A percentile compares a stretch with the other conserved stretches of the same genome.
Conservation (phyloP, 2,329 filamentous ascomycete species). For the Aspergillus sp. region DNA sequence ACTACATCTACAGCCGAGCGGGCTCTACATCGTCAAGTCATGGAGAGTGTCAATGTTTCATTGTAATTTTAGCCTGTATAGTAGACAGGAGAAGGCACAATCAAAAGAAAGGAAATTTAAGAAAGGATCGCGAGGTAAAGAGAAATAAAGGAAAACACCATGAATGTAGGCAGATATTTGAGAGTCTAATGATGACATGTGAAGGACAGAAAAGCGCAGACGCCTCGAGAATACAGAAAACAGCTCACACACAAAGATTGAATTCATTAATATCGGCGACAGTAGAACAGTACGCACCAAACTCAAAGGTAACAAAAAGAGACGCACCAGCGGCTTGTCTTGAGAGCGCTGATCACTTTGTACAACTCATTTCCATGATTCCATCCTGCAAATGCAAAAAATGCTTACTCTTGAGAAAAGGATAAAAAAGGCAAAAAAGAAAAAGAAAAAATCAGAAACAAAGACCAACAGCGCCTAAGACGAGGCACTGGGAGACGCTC, state of each 20-base stretch:
- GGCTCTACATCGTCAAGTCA: no score
- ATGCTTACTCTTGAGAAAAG: background rate
- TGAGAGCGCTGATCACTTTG: slow-evolving; percentile 20
- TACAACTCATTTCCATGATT: slow-evolving; percentile 31
- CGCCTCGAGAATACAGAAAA: slow-evolving; percentile 27
- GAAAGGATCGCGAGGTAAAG: background rate
- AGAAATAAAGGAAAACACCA: no score
- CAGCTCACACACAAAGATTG: slow-evolving; percentile 23
- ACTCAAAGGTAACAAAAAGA: slow-evolving; percentile 11
- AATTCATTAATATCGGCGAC: slow-evolving; percentile 32
- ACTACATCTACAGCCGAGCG: no score
- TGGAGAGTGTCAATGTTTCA: no score
- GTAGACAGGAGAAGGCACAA: no score
- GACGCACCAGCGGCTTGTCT: no score
- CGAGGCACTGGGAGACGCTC: slow-evolving; percentile 1
- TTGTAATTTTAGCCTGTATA: no score
- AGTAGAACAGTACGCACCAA: slow-evolving; percentile 21
- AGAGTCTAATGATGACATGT: slow-evolving; percentile 22
- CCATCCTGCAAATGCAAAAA: slow-evolving; percentile 7
- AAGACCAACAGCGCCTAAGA: no score
- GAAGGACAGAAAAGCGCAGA: slow-evolving; percentile 15
- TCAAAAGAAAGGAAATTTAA: background rate
- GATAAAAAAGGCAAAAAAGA: slow-evolving; percentile 10
- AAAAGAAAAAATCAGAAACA: no score
- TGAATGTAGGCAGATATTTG: slow-evolving; percentile 1